phyloP scores from a whole-genome alignment of 805 yeast species.

The Candida methanosorbosa region DNA sequence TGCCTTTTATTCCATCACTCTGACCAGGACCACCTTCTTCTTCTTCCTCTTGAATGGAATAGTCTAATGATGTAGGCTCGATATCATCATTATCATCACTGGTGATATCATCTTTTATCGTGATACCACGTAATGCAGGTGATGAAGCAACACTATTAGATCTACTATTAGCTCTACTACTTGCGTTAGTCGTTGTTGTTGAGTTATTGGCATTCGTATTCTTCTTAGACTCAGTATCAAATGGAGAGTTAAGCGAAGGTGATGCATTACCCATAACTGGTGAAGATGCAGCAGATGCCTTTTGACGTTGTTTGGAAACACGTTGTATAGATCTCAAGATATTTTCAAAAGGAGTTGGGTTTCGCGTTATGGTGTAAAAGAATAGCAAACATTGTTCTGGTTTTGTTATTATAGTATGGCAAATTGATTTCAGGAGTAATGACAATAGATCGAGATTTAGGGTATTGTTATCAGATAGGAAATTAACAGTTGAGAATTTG shows the following conservation, averaged over 20 bases:
- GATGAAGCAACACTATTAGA: neutral
- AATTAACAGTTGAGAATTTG: constrained; percentile 27
- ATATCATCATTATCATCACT: neutral
- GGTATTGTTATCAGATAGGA: constrained; percentile 28
- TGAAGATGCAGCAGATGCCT: neutral
- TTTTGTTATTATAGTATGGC: constrained; percentile 41
- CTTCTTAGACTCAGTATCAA: neutral
- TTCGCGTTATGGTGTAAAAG: constrained; percentile 38
- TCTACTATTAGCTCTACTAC: neutral
- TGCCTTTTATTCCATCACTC: constrained; percentile 5
- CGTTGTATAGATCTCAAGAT: constrained; percentile 26
- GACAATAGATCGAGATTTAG: constrained; percentile 51
- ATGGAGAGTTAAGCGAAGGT: too few species aligned
- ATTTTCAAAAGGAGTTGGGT: constrained; percentile 28
- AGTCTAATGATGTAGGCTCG: neutral
- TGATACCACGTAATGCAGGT: too few species aligned
- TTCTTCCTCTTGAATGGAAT: neutral
- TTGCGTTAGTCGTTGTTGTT: neutral
- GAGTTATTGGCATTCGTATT: neutral
- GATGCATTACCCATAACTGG: too few species aligned
- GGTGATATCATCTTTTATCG: neutral
- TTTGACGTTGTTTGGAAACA: constrained; percentile 10
- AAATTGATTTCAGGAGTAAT: constrained; percentile 45
- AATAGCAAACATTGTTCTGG: constrained; percentile 47
- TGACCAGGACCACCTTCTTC: neutral